Evolutionary conservation across 2,329 filamentous ascomycete genomes (phyloP).

Genomic region (Zymoseptoria brevis): DNA sequence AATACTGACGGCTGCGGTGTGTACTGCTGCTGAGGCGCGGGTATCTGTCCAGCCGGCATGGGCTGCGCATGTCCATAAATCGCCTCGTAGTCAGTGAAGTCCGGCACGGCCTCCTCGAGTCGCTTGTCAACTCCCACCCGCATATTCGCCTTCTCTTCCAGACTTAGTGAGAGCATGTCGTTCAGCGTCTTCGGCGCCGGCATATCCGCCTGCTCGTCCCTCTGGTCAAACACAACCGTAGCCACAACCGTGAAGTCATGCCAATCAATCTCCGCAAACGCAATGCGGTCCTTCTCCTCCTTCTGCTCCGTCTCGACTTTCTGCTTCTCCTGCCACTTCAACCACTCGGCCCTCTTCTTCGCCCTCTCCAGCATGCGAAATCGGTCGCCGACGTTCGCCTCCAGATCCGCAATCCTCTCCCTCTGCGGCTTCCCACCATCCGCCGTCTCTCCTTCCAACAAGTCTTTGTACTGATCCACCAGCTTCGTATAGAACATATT

Average conservation of each 20-base stretch:
- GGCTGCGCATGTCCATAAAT: slow-evolving; percentile 25
- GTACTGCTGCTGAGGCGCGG: slow-evolving; percentile 15
- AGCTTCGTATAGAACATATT: slow-evolving; percentile 92
- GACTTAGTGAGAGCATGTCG: slow-evolving; percentile 85
- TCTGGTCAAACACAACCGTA: slow-evolving; percentile 84
- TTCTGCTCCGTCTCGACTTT: slow-evolving; percentile 84
- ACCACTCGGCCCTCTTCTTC: slow-evolving; percentile 78
- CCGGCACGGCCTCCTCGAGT: slow-evolving; percentile 92
- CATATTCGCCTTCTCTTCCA: slow-evolving; percentile 90
- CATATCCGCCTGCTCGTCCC: slow-evolving; percentile 76
- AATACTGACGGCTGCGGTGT: slow-evolving; percentile 17
- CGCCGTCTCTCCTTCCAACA: slow-evolving; percentile 61
- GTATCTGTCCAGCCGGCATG: slow-evolving; percentile 22
- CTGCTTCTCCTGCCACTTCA: slow-evolving; percentile 74
- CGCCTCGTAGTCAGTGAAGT: slow-evolving; percentile 50
- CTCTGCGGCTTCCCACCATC: slow-evolving; percentile 65
- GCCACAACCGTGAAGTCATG: slow-evolving; percentile 95
- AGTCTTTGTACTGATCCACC: slow-evolving; percentile 84
- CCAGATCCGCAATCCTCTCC: slow-evolving; percentile 63
- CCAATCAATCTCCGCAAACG: slow-evolving; percentile 89
- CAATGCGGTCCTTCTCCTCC: slow-evolving; percentile 68
- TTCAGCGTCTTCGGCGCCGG: slow-evolving; percentile 83
- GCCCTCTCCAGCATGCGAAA: slow-evolving; percentile 73
- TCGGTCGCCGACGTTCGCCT: slow-evolving; percentile 68
- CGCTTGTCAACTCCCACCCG: slow-evolving; percentile 74